Evolutionary conservation across 2,329 filamentous ascomycete species (phyloP), one percentile per base, ranked within the genome.

Genomic region (Aspergillus costaricaensis): DNA sequence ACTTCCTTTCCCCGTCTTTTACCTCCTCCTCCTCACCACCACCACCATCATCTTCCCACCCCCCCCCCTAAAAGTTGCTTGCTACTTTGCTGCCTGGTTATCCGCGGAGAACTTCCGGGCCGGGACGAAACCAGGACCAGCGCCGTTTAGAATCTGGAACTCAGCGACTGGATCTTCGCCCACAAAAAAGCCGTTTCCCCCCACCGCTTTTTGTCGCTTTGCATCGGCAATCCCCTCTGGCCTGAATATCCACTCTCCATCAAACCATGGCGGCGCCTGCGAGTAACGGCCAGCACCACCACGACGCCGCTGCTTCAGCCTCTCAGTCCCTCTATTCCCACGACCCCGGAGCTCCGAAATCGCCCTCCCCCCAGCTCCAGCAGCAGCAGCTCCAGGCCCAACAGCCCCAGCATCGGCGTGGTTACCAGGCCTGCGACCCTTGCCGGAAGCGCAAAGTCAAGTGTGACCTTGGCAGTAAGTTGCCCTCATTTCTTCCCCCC

Each of bases 361-460:
- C 76, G 21, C 65, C 68, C 19, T 74, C 76, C 19, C 69, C 72
- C 54, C 69, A 25, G 8, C 39, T 25, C 17, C 44, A 39, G 39
- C 53, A 43, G 39, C 53, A 43, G 19, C 53, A 44, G 39, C n/a
- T n/a, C 27, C 53, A 53, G 30, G 15, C 27, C 15, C 15, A 70
- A 21, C 54, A 59, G 44, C 62, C 70, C 55, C 76, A 77, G 53
- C 79, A 81, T 67, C 76, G 79, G 47, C 78, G 79, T 57, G 78
- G 78, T 60, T 81, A 81, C 61, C 79, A 81, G 72, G 79, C 79
- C 47, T 81, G 79, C 70, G 79, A 81, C 68, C 76, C 78, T 30
- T 81, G 79, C 67, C 77, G 79, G 59, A 79, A 80, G 65, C 78
- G 79, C 62, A 81, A 81, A 66, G 79, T 81, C 62, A 81, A 81